phyloP scores from a whole-genome alignment of 345 rosid genomes.

The Populus tremula region DNA sequence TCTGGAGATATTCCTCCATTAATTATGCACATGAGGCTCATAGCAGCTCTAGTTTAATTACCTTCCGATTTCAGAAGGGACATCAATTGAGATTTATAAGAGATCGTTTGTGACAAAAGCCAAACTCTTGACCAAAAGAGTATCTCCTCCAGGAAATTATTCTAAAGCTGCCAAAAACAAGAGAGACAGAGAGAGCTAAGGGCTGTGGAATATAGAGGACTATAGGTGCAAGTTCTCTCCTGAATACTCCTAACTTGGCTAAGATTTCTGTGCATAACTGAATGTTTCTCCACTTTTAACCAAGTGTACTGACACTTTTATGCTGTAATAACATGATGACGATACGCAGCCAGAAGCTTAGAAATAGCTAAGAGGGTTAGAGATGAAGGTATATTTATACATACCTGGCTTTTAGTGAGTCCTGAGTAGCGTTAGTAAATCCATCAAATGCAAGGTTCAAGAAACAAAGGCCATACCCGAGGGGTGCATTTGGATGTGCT shows the following conservation, averaged over 20 bases:
- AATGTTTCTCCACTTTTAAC: not conserved
- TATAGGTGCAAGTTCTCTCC: no score
- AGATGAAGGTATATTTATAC: not conserved
- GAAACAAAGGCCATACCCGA: conserved; percentile 91
- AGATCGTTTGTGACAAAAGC: not conserved
- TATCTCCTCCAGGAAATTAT: no score
- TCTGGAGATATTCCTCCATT: not conserved
- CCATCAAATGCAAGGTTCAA: conserved; percentile 95
- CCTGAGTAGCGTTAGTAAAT: conserved; percentile 97
- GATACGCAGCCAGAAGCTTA: not conserved
- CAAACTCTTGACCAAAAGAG: no score
- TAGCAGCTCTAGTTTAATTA: not conserved
- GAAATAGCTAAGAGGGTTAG: not conserved
- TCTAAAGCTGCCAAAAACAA: no score
- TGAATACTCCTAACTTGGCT: no score
- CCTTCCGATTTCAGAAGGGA: no score
- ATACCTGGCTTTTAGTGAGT: conserved; percentile 80
- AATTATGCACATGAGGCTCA: not conserved
- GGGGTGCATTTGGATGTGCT: conserved; percentile 93
- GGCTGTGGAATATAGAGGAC: no score
- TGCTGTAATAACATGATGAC: not conserved
- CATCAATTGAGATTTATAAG: not conserved
- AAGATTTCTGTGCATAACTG: no score
- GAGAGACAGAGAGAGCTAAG: no score
- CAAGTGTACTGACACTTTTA: not conserved